phyloP scores from a whole-genome alignment of 345 rosid genomes.

The Anacardium occidentale region DNA sequence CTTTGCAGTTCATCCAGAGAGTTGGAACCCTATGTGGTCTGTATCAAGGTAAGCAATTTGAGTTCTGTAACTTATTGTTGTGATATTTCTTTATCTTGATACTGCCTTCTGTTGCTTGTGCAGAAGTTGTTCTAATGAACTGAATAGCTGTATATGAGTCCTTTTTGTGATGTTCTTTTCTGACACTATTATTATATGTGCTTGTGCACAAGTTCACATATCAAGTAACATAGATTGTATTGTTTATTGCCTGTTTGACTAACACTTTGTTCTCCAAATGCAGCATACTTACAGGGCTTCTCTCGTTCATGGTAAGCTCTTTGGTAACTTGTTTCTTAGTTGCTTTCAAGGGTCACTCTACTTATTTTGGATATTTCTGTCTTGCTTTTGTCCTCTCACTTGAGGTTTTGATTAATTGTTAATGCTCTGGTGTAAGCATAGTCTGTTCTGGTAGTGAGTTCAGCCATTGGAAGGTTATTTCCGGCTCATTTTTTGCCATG shows the following conservation, averaged over 20 bases:
- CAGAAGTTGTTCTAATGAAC: neutral
- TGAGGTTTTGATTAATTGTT: neutral
- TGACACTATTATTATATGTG: neutral
- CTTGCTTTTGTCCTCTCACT: neutral
- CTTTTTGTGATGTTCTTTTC: neutral
- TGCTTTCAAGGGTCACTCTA: neutral
- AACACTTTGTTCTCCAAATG: conserved; percentile 30
- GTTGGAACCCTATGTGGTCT: conserved; percentile 99
- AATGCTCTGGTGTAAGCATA: neutral
- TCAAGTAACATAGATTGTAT: neutral
- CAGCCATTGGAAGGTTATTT: neutral
- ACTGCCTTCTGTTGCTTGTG: neutral
- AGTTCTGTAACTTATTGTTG: conserved; percentile 4
- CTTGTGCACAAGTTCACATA: neutral
- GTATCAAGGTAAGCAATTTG: conserved; percentile 68
- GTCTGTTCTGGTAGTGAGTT: neutral
- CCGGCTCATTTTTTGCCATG: neutral
- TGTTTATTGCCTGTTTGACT: conserved; percentile 4
- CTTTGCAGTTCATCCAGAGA: conserved; percentile 95
- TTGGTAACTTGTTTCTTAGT: neutral
- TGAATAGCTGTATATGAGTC: conserved; percentile 4
- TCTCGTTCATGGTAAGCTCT: conserved; percentile 91
- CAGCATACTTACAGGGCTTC: conserved; percentile 99
- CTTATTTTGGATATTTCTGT: neutral
- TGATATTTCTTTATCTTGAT: neutral